Base-by-base conservation (phyloP, 768 basidiomycete genomes). In the Russula virescens region DNA sequence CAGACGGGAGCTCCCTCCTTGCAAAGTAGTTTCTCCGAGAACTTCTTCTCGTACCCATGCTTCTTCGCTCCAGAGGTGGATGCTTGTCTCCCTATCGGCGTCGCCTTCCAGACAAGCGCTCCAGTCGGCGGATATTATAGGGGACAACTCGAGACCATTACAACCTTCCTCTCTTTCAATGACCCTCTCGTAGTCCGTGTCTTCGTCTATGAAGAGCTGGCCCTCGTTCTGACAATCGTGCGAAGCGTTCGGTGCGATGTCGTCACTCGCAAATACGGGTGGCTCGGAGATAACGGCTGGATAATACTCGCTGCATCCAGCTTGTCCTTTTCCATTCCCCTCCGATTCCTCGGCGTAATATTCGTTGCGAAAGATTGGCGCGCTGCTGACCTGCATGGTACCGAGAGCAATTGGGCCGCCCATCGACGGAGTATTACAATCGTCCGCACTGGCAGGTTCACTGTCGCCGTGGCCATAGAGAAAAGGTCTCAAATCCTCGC, bases 61-160 rank as follows among this genome's bases (percentile, higher is more conserved):
- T 13, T 35, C 48, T 7, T 60, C 58, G 8, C 21, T 40, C 63
- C 63, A 64, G 23, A 60, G 62, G 46, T 21, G 62, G 46, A 58
- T 58, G 21, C 23, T 53, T 52, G 43, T 40, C 43, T 1, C 51
- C 35, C 35, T 40, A 42, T 48, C 26, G 3, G 28, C 45, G 2
- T 58, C 57, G 9, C 19, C 25, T 25, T 63, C 62, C 19, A n/a
- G 34, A 21, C 16, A 31, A n/a, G 13, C 9, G 11, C 46, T 58
- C 45, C 45, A 53, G 26, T 58, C 46, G 13, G 51, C 40, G 21
- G 45, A 42, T 53, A 21, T n/a, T 13, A 40, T 50, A 18, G 56
- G 47, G 11, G n/a, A 38, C 25, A 51, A 48, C 31, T 48, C 57
- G 25, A 47, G 28, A 7, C 45, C 25, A 35, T 28, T 46, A 61